Evolutionary conservation across 306 rosid species (phyloP), one percentile per base, ranked within the genome.

Genomic region (Quercus alba): DNA sequence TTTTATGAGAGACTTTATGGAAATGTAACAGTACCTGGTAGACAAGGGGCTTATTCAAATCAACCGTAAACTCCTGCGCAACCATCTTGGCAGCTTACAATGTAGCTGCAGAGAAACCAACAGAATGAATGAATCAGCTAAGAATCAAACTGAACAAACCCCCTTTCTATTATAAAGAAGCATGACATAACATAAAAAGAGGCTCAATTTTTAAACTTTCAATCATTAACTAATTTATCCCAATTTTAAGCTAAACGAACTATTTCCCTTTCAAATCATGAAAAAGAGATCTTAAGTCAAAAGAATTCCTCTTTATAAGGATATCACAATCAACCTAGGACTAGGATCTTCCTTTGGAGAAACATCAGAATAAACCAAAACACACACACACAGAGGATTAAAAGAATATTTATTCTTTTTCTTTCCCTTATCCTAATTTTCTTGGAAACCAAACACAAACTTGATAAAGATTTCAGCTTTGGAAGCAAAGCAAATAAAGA

Each of bases 41-140:
- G 72, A 93, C 97, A 67, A 95, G 97, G 80, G 96, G 86, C 82
- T 91, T 93, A 70, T 90, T 82, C 90, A 93, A 80, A 89, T 95
- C 98, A 64, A 93, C 99, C 18, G 78, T 87, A 73, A 90, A 95
- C 80, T 78, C 85, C 91, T 86, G 93, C 0, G 89, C 88, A 81
- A 93, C 96, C 99, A 95, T 95, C 80, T 77, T 91, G 81, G 73
- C 28, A 51, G 52, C 57, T 44, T 52, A 76, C 83, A 85, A 85
- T 74, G 69, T 77, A 75, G 77, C 75, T 81, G 68, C 35, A 41
- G 46, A 41, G 46, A 41, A 41, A 41, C 11, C 46, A 80, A 23
- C 28, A 69, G 52, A 63, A 68, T 9, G 70, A 66, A 61, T 4
- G 33, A 19, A 76, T 68, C 17, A 72, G 72, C 35, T 71, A 31